Conservation (phyloP, 352 stramenopile species). For the Pythium dissimile region DNA sequence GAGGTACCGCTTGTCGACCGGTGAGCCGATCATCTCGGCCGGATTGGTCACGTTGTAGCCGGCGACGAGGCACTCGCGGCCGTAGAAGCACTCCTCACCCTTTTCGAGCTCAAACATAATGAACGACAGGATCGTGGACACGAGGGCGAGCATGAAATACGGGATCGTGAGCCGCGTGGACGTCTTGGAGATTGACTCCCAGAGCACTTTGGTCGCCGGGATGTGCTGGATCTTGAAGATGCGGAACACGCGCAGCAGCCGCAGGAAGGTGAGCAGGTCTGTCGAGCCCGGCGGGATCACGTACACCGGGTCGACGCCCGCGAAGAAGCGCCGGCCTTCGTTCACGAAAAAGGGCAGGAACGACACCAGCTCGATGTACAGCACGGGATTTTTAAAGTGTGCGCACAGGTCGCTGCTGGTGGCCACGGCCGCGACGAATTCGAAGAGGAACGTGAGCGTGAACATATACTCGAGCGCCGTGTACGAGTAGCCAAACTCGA, state of each 20-base stretch:
- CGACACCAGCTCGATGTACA: slow-evolving; percentile 60
- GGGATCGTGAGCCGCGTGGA: slow-evolving; percentile 68
- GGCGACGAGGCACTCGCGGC: slow-evolving; percentile 51
- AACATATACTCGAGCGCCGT: slow-evolving; percentile 63
- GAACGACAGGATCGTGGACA: slow-evolving; percentile 72
- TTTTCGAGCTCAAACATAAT: slow-evolving; percentile 82
- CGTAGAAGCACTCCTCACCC: slow-evolving; percentile 74
- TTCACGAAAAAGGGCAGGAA: slow-evolving; percentile 71
- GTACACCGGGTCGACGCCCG: slow-evolving; percentile 41
- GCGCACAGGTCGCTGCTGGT: slow-evolving; percentile 33
- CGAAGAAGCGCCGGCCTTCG: slow-evolving; percentile 40
- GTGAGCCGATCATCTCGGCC: slow-evolving; percentile 40
- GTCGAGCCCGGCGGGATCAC: slow-evolving; percentile 61
- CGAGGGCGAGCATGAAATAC: slow-evolving; percentile 78
- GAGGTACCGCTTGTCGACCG: slow-evolving; percentile 62
- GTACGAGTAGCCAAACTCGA: slow-evolving; percentile 60
- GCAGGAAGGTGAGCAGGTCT: slow-evolving; percentile 56
- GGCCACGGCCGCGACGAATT: slow-evolving; percentile 39
- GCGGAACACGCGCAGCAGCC: slow-evolving; percentile 54
- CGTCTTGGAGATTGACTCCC: slow-evolving; percentile 81
- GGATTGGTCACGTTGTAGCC: slow-evolving; percentile 62
- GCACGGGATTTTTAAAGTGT: slow-evolving; percentile 66
- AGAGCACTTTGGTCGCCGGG: slow-evolving; percentile 70
- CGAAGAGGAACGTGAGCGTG: slow-evolving; percentile 59
- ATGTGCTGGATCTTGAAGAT: slow-evolving; percentile 84